Conservation (phyloP, 331 rosid species). For the Rhamnella rubrinervis region DNA sequence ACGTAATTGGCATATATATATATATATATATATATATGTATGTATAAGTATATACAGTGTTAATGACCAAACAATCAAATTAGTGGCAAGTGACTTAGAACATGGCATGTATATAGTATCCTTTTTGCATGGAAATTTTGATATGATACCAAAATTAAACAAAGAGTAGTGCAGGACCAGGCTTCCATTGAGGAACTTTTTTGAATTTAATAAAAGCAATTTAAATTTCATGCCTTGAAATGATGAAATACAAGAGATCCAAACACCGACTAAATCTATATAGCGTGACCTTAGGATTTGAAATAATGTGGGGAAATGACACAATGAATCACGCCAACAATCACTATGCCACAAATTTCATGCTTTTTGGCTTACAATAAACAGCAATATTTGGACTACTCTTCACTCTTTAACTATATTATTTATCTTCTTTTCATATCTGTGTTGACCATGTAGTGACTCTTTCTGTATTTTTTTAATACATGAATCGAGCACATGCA, state of each 20-base stretch:
- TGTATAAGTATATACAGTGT: no score
- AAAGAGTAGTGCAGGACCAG: no score
- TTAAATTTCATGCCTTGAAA: no score
- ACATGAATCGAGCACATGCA: neutral
- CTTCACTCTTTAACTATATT: neutral
- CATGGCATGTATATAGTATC: no score
- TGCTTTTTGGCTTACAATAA: neutral
- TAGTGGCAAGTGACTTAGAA: no score
- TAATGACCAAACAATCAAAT: no score
- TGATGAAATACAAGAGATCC: neutral
- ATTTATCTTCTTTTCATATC: neutral
- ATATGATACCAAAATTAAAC: no score
- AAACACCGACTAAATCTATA: neutral
- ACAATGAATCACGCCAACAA: conserved; percentile 25
- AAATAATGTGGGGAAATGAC: neutral
- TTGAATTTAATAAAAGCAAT: no score
- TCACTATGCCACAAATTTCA: conserved; percentile 15
- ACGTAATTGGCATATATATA: no score
- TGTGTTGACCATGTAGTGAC: conserved; percentile 12
- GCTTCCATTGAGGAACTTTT: no score
- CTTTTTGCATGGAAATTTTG: no score
- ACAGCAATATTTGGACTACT: neutral
- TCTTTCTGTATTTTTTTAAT: neutral
- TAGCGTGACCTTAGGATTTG: neutral
- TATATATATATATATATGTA: no score